These are phyloP conservation scores for Moesziomyces parantarcticus DNA, from an alignment of 1,284 basidiomycete genomes.

Conservation along the genomic window DNA sequence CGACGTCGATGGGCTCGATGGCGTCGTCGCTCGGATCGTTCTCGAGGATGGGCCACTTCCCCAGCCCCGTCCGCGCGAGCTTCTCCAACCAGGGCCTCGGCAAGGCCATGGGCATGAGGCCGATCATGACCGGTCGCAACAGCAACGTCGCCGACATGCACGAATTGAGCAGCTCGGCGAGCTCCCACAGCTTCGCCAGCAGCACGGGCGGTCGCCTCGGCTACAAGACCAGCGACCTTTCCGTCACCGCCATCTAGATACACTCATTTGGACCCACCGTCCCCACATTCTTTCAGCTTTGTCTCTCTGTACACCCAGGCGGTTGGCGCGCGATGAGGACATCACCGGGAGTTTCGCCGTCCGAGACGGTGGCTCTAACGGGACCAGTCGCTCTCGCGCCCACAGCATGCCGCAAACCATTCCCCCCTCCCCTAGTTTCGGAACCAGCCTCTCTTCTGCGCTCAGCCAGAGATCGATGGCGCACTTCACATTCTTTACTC, in stretches of 20 bases:
- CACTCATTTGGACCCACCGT: neutral
- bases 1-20: constrained; percentile 33
- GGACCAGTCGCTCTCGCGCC: constrained; percentile 35
- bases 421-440: neutral
- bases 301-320: neutral
- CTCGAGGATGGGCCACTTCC: constrained; percentile 31
- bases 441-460: constrained; percentile 18
- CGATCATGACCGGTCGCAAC: constrained; percentile 8
- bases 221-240: constrained; percentile 43
- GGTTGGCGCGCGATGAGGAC: constrained; percentile 29
- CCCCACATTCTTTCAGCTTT: neutral
- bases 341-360: constrained; percentile 21
- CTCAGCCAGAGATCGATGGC: constrained; percentile 17
- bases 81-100: constrained; percentile 20
- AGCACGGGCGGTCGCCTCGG: constrained; percentile 22
- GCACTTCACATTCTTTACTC: constrained; percentile 1
- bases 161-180: constrained; percentile 12
- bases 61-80: constrained; percentile 25
- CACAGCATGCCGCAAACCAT: no score
- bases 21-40: constrained; percentile 38
- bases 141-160: constrained; percentile 10
- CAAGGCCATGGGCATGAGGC: constrained; percentile 32
- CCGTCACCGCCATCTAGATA: constrained; percentile 19
- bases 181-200: constrained; percentile 27
- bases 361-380: constrained; percentile 9